Conservation (phyloP, 2,329 filamentous ascomycete species). For the Xylaria hypoxylon region DNA sequence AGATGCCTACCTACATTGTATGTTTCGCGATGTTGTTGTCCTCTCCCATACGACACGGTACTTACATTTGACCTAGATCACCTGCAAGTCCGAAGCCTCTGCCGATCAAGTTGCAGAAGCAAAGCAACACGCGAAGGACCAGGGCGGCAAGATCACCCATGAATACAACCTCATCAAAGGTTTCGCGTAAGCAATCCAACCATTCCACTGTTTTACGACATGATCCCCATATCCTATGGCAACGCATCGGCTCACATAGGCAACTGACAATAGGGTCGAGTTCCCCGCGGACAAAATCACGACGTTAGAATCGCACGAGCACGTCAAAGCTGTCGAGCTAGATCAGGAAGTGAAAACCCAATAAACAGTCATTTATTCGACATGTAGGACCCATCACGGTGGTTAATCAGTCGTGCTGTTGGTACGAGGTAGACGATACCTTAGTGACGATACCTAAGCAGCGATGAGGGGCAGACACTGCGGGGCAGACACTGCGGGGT, state of each 20-base stretch:
- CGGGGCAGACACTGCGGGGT: constrained; percentile 37
- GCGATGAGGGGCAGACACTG: constrained; percentile 36
- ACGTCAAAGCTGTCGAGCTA: constrained; percentile 79
- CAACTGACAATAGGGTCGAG: constrained; percentile 69
- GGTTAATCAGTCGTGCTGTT: background rate
- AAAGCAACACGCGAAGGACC: constrained; percentile 78
- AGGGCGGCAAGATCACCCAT: constrained; percentile 85
- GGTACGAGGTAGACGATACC: background rate
- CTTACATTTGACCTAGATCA: constrained; percentile 69
- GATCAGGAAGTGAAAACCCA: constrained; percentile 79
- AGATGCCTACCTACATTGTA: constrained; percentile 70
- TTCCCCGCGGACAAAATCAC: constrained; percentile 75
- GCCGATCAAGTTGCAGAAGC: constrained; percentile 75
- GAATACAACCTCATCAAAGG: constrained; percentile 91
- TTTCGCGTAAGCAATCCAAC: constrained; percentile 77
- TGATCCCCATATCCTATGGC: no score
- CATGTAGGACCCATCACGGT: constrained; percentile 1
- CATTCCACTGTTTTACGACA: background rate
- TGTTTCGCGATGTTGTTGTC: constrained; percentile 33
- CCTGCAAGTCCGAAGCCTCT: constrained; percentile 78
- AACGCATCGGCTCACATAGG: constrained; percentile 7
- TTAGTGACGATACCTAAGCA: background rate
- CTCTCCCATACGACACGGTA: constrained; percentile 6
- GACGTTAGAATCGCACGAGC: constrained; percentile 74
- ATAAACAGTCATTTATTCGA: constrained; percentile 57